Evolutionary conservation across 495 filamentous ascomycete species (phyloP), one percentile per base, ranked within the genome.

Genomic region (Neurospora sp.): DNA sequence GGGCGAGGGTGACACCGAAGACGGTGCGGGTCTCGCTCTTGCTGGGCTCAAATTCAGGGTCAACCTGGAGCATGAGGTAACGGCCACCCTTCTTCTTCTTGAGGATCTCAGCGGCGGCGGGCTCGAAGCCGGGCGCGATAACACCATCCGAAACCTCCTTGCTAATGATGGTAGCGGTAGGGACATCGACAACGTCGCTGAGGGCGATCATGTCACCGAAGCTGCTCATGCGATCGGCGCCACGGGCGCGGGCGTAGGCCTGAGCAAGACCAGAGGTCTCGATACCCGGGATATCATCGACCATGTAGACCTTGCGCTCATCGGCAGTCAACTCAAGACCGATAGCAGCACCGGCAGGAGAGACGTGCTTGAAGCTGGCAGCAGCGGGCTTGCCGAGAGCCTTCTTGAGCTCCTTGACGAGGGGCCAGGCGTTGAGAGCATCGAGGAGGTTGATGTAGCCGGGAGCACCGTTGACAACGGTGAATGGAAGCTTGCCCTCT

Each of bases 351-450:
- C 96, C 96, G 45, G 96, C 96, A 8, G 96, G 96, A 5, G 96
- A 98, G 45, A 98, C 96, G 80, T 98, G 96, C 88, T 99, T 99
- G 90, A 99, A 99, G 81, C 93, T 96, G 69, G 96, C 95, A 22
- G 96, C 96, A 37, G 96, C 96, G n/a, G 96, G 93, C 79, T 90
- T 89, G 75, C 90, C 88, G 4, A 97, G 88, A 40, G 94, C 92
- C 73, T 90, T 85, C 87, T 95, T 96, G 74, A 99, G 87, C 85
- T 99, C 96, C 87, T 97, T 98, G 70, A 99, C 96, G 39, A 99
- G 83, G 6, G 92, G 91, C 96, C 96, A 99, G 72, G 94, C 91
- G 84, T 99, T 99, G 76, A 99, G 89, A 68, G 94, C 94, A 82
- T 99, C 96, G 20, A 99, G 89, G 41, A 99, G 87, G 84, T 99